These are phyloP conservation scores for Suillus cothurnatus DNA, from an alignment of 768 basidiomycete species.

Conservation along the genomic window DNA sequence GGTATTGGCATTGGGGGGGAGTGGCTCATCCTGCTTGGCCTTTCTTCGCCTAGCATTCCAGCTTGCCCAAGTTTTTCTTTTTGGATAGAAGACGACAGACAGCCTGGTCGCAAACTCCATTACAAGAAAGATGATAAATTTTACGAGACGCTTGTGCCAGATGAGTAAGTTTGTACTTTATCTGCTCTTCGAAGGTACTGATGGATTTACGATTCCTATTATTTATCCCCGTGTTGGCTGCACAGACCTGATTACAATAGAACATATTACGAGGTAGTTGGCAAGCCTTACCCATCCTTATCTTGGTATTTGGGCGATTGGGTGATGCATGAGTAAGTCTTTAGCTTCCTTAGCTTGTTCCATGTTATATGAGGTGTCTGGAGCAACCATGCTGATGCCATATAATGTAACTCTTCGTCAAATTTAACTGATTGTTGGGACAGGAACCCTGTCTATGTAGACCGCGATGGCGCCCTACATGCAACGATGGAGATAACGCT, in stretches of 20 bases:
- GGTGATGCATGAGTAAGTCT: background rate
- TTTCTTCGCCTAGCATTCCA: background rate
- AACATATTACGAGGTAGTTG: background rate
- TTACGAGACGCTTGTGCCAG: background rate
- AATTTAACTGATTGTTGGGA: background rate
- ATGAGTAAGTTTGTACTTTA: background rate
- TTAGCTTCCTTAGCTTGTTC: background rate
- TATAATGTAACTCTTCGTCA: background rate
- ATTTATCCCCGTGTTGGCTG: background rate
- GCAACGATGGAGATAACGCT: background rate
- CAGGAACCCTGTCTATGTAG: background rate
- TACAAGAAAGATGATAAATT: background rate
- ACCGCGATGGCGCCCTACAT: background rate
- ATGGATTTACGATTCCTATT: background rate
- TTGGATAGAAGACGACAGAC: background rate
- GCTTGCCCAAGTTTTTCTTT: background rate
- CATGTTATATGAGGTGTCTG: background rate
- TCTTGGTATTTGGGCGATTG: background rate
- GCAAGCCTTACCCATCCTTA: too few relatives aligned
- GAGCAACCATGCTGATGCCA: background rate
- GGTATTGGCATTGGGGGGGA: background rate
- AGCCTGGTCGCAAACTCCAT: background rate
- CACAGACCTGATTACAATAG: background rate
- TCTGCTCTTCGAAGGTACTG: background rate
- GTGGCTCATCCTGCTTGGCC: too few relatives aligned